Evolutionary conservation across 129 eudicot species (phyloP).

Genomic region (Escallonia rubra): DNA sequence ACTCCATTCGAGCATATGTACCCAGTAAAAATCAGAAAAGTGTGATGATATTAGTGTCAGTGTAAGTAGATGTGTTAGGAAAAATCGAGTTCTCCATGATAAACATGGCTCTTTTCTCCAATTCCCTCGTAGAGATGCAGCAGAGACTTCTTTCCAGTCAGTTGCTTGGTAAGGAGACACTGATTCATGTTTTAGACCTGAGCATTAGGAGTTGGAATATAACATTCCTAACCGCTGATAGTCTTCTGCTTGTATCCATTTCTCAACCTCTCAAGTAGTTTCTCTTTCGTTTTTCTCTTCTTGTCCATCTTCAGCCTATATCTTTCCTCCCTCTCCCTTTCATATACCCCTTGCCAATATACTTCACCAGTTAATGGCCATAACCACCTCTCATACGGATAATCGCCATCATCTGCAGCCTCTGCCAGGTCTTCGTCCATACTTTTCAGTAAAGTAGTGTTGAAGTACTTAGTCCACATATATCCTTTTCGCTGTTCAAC

Average conservation of each 20-base stretch:
- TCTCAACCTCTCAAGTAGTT: constrained; percentile 58
- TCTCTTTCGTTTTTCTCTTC: constrained; percentile 87
- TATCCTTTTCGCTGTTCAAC: constrained; percentile 59
- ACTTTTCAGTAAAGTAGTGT: constrained; percentile 56
- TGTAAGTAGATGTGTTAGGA: not conserved
- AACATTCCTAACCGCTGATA: constrained; percentile 52
- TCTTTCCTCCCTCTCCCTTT: constrained; percentile 88
- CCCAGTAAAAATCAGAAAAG: constrained; percentile 6
- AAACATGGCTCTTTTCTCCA: constrained; percentile 11
- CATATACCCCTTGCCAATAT: constrained; percentile 92
- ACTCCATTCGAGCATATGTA: constrained; percentile 16
- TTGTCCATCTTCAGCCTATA: constrained; percentile 91
- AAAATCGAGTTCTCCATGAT: constrained; percentile 14
- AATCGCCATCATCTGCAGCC: constrained; percentile 89
- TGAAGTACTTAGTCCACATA: constrained; percentile 89
- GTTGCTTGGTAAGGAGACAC: too few species aligned
- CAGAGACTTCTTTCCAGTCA: too few species aligned
- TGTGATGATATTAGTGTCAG: constrained; percentile 8
- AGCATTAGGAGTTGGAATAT: not conserved
- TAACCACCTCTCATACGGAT: constrained; percentile 66
- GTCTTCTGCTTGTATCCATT: constrained; percentile 82
- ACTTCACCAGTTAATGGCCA: constrained; percentile 98
- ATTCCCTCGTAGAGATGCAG: not conserved
- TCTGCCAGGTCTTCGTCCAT: constrained; percentile 99
- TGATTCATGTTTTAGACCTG: too few species aligned